Base-by-base conservation (phyloP, 352 stramenopile species). In the Phytopythium cucurbitacearum region DNA sequence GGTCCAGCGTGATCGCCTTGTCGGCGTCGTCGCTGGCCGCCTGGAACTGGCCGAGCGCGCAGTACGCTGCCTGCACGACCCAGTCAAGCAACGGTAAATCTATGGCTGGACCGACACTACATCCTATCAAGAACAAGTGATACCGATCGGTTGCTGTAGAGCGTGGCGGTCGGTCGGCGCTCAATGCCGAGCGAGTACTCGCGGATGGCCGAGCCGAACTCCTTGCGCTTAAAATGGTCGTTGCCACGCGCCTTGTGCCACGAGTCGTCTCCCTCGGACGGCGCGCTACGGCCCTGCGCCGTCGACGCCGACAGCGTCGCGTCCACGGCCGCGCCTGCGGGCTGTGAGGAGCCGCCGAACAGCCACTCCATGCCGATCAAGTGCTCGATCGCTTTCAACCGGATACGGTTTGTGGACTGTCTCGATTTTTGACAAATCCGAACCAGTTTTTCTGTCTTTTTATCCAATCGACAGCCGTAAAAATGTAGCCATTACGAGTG, bases 71-170 rank as follows among this genome's bases (percentile, higher is more conserved):
- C 60, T 81, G 35, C 13, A 37, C 37, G 21, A 28, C 2, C 21
- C 21, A 28, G 2, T 28, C 21, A 28, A 28, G 21, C 21, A 28
- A 2, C 21, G 21, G 21, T 28, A 28, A 28, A 28, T 28, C 21
- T 28, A 2, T 16, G 21, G 13, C 7, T 15, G 10, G 16, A 49
- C 35, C 50, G 40, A 15, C 32, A 51, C 5, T 16, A 3, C 21
- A 15, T 34, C 28, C 13, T 42, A 51, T 32, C 21, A 56, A 28
- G 7, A 35, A 45, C 13, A 12, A 32, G 13, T 34, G 55, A 10
- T 42, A 77, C 71, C 32, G 82, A 93, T 34, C 82, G 78, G 55
- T 93, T 93, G 65, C 82, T 93, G 56, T 79, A 74, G 28, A 93
- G 62, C 43, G 82, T 93, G 6, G 82, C 80, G 0, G 77, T 84